Base-by-base conservation (phyloP, 2,329 filamentous ascomycete genomes). In the Ophiocordyceps camponoti-saundersi region DNA sequence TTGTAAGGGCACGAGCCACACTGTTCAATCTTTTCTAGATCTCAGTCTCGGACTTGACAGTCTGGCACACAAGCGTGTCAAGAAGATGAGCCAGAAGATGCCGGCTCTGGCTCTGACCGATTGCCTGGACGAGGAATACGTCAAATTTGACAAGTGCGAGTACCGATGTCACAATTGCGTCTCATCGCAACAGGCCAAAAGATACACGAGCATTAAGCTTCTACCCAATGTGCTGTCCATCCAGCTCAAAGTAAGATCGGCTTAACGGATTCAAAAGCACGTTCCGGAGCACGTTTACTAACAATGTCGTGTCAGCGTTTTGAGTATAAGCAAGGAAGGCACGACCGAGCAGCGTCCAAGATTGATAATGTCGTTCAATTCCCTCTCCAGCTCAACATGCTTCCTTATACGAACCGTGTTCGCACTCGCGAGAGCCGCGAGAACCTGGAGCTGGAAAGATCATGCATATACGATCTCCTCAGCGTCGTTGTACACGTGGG, bases 401-500 rank as follows among this genome's bases (percentile, higher is more conserved):
- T 86, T 21, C 88, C 89, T 0, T 96, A 94, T 63, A 92, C 88
- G 0, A 85, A 82, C 43, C 73, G 77, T 18, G 76, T 77, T 39
- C 68, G 72, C 49, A 63, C 57, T 45, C 61, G 68, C 44, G 72
- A 77, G 50, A 65, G 59, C 43, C 63, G 70, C 39, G 72, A 77
- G 49, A 71, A 67, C 52, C 67, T 76, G 43, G 77, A 80, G 55
- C 61, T 81, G 18, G 72, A 71, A 47, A 68, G 77, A 55, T 80
- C 75, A 6, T 88, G 84, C 57, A 78, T 82, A 6, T 96, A 95
- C 61, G 87, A 95, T 54, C 74, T 96, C 1, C 75, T 89, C 18
- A 88, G 85, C 51, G 89, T 95, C 3, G 83, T 96, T 21, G 89
- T 95, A 39, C 90, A 96, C 58, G 85, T 93, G 50, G 90, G 90